phyloP scores from a whole-genome alignment of 495 filamentous ascomycete species.

The Hypoxylon subgilvum region DNA sequence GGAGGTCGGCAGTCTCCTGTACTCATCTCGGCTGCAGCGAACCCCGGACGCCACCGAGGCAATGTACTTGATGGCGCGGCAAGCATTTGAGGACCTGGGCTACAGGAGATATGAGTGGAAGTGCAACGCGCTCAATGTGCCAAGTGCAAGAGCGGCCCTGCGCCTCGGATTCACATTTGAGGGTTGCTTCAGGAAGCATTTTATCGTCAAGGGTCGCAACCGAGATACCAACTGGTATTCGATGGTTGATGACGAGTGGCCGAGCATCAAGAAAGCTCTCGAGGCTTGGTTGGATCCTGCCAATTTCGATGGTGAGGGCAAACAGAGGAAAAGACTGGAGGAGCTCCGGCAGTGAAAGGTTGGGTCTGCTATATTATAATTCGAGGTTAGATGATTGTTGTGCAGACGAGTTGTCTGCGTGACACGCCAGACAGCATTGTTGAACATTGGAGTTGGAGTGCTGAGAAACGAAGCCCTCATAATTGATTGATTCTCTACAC shows the following conservation, averaged over 20 bases:
- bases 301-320: slow-evolving; percentile 58
- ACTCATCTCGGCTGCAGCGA: slow-evolving; percentile 51
- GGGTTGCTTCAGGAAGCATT: slow-evolving; percentile 62
- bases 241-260: slow-evolving; percentile 60
- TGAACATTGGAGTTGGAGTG: too few relatives aligned
- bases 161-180: slow-evolving; percentile 62
- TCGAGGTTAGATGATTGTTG: too few relatives aligned
- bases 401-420: too few relatives aligned
- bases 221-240: slow-evolving; percentile 64
- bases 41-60: slow-evolving; percentile 59
- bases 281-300: slow-evolving; percentile 54
- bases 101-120: slow-evolving; percentile 67
- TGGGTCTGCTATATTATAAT: too few relatives aligned
- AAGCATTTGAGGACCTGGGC: slow-evolving; percentile 57
- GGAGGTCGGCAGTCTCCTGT: slow-evolving; percentile 61
- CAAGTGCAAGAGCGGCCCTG: slow-evolving; percentile 54
- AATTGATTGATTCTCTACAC: too few relatives aligned
- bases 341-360: slow-evolving; percentile 26
- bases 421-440: too few relatives aligned
- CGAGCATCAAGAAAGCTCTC: slow-evolving; percentile 43
- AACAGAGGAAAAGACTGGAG: slow-evolving; percentile 49
- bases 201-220: slow-evolving; percentile 61
- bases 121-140: slow-evolving; percentile 57
- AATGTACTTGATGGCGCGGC: slow-evolving; percentile 54
- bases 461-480: too few relatives aligned